Percentiles rank a stretch among this genome's conserved stretches.
Evolutionary conservation across 2,329 filamentous ascomycete species (phyloP).

Genomic region (Neonectria magnoliae): DNA sequence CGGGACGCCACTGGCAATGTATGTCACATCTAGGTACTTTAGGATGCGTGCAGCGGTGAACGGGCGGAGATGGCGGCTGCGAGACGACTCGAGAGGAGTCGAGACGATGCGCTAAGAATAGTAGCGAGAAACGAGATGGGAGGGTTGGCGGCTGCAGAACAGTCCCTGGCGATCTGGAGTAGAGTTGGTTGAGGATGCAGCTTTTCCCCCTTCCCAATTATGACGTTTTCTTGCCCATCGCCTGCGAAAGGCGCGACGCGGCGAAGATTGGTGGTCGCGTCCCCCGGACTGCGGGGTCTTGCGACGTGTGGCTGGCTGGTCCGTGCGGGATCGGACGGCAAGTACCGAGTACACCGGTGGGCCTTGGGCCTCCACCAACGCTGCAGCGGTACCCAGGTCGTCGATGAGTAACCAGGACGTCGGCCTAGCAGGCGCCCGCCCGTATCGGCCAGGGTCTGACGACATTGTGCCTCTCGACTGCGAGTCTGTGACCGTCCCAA

Average conservation of each 20-base stretch:
- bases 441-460: slow-evolving; percentile 38
- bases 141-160: not conserved
- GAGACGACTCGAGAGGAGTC: not conserved
- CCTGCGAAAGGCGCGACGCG: slow-evolving; percentile 13
- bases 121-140: not conserved
- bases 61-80: not conserved
- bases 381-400: not conserved
- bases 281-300: slow-evolving; percentile 22
- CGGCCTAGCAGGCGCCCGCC: slow-evolving; percentile 25
- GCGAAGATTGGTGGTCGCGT: slow-evolving; percentile 18
- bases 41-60: slow-evolving; percentile 14
- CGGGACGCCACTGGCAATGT: slow-evolving; percentile 24
- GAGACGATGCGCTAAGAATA: not conserved
- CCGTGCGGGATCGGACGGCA: slow-evolving; percentile 10
- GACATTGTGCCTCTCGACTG: slow-evolving; percentile 40
- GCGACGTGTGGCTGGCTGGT: not conserved
- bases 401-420: slow-evolving; percentile 30
- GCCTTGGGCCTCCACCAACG: not conserved
- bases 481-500: slow-evolving; percentile 19
- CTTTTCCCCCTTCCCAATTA: not conserved
- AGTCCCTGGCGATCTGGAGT: not conserved
- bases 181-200: not conserved
- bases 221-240: slow-evolving; percentile 3
- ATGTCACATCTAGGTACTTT: slow-evolving; percentile 36
- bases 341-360: slow-evolving; percentile 13